Conservation (phyloP, 2,329 filamentous ascomycete genomes). For the Pyrenochaeta sp. region DNA sequence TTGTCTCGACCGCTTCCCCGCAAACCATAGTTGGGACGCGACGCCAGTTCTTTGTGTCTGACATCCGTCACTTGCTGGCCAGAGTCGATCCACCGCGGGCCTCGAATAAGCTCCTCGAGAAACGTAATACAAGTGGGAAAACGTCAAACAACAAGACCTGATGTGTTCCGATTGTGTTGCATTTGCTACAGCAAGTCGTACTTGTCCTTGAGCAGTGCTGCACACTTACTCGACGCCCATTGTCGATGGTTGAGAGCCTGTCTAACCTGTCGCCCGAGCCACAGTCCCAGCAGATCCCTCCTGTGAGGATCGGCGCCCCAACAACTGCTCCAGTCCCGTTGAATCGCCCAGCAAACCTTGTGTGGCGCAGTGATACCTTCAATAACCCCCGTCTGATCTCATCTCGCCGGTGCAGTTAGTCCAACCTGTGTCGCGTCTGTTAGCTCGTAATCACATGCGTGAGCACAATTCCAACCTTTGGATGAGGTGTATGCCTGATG, state of each 20-base stretch:
- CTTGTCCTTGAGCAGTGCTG: constrained; percentile 15
- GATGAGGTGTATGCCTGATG: constrained; percentile 93
- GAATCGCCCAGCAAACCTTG: no score
- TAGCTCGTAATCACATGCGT: constrained; percentile 12
- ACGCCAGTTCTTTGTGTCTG: constrained; percentile 13
- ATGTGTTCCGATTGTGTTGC: constrained; percentile 25
- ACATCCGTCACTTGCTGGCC: constrained; percentile 17
- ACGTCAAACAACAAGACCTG: constrained; percentile 10
- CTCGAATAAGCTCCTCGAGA: constrained; percentile 1
- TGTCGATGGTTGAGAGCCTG: constrained; percentile 17
- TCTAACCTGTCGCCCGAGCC: constrained; percentile 13
- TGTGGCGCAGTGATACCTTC: no score
- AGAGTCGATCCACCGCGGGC: constrained; percentile 3
- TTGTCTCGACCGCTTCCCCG: constrained; percentile 12
- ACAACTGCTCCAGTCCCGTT: constrained; percentile 9
- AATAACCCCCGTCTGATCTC: no score
- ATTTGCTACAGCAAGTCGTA: constrained; percentile 14
- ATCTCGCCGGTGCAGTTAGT: no score
- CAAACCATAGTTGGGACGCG: constrained; percentile 1
- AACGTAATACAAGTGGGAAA: constrained; percentile 5
- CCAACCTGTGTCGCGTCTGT: constrained; percentile 25
- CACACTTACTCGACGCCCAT: constrained; percentile 12
- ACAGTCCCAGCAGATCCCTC: constrained; percentile 7
- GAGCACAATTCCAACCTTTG: constrained; percentile 70
- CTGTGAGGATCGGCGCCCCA: constrained; percentile 14